Evolutionary conservation across 192 early-diverging fungal species (phyloP), one percentile per base, ranked within the genome.

Genomic region (Rhizophagus clarus): DNA sequence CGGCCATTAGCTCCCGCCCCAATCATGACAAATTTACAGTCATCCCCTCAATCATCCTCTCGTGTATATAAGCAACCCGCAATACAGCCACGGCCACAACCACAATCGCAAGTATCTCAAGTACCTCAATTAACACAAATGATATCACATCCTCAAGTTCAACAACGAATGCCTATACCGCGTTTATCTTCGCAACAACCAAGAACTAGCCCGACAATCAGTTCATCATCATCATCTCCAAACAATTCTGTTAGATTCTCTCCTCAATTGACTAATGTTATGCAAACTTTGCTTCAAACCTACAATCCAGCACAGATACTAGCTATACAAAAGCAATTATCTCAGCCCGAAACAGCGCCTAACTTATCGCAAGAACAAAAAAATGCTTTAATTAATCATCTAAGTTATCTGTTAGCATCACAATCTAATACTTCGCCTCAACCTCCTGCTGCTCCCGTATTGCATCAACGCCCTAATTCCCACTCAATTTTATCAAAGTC

Each of bases 241-340:
- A 29, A 61, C 11, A 28, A 37, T 69, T 29, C 42, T 24, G 61
- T 26, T 79, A 71, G 11, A 37, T 31, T 37, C n/a, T 34, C 56
- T 4, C 60, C 68, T 31, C 77, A 70, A 29, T 28, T 79, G 4
- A 79, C 77, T 1, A 26, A 32, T 5, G 70, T 79, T 22, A 79
- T 79, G 77, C 77, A 79, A 61, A 79, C 77, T n/a, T 68, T 79
- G 15, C 29, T 79, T 32, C 68, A 79, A 28, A 60, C 77, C 8
- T 68, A 71, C 37, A 79, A 79, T 61, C 77, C 77, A 40, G 61
- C 45, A 24, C 77, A 79, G 26, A 79, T 79, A 24, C 8, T 79
- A n/a, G 67, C 66, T 2, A 61, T 79, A 7, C 77, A 79, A 71
- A 69, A 47, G 40, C 56, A 63, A 37, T 62, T 79, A 17, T 10